Base-by-base conservation (phyloP, 805 yeast species). In the Saccharomycopsis javanensis region DNA sequence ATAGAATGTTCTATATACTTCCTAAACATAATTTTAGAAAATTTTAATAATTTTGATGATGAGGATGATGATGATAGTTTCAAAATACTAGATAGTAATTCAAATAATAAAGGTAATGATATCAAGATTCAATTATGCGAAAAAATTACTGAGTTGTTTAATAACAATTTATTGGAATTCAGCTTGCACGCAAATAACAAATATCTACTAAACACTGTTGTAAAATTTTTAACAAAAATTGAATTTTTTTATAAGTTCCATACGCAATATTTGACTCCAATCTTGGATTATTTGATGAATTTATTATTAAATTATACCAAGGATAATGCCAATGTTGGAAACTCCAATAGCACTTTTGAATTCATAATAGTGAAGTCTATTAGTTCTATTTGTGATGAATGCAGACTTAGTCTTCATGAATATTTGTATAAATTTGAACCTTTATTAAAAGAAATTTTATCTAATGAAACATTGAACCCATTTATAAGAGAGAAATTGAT, bases 1-100 rank as follows among this genome's bases (percentile, higher is more conserved):
- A 68, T 83, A 3, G 96, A 87, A 65, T 77, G 84, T 1, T 79
- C 87, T 0, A 66, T 87, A 53, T 88, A 72, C 66, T 70, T 86
- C 13, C 62, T 87, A 6, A 78, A 73, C 61, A 75, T 80, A 18
- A 72, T 88, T 8, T 76, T 85, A 2, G 79, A 77, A 13, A 81
- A 81, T 59, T 71, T 82, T 38, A 70, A 71, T 2, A 52, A 37
- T 25, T 64, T 64, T 1, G 61, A 65, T 3, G 74, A 70, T 30
- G 68, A 65, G 60, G 67, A 67, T 18, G 62, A 65, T 13, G 55
- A 57, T 1, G 62, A 61, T 13, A 56, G 70, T 1, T 16, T 70
- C 6, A 30, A 53, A 0, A 53, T 35, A 15, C 23, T 53, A 27
- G 15, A 5, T 27, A 20, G n/a, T 2, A 6, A 3, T 10, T 18